phyloP scores from a whole-genome alignment of 345 rosid species.

The Lepidium aucheri region DNA sequence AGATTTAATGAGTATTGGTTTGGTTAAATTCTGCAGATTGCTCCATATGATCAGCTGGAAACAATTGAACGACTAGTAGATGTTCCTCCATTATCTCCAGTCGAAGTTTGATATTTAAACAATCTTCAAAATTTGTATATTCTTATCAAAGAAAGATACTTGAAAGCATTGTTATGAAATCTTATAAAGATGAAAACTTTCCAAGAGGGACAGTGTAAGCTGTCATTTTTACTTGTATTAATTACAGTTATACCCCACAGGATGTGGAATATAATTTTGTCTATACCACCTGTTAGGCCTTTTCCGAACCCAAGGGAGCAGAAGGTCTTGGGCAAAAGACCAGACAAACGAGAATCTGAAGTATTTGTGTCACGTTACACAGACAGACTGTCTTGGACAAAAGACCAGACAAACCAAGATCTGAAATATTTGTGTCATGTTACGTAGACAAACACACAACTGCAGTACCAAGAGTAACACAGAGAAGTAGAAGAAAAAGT shows the following conservation, averaged over 20 bases:
- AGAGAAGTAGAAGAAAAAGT: too few species aligned
- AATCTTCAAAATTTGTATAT: conserved; percentile 11
- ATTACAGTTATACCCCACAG: neutral
- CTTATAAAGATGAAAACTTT: neutral
- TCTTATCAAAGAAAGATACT: neutral
- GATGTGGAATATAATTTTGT: neutral
- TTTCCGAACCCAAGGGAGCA: too few species aligned
- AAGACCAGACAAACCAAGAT: too few species aligned
- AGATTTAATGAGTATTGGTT: neutral
- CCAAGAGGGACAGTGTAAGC: neutral
- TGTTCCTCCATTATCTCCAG: conserved; percentile 40
- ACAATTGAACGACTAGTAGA: conserved; percentile 66
- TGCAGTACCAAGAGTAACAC: too few species aligned
- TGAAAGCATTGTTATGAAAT: neutral
- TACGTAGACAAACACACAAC: too few species aligned
- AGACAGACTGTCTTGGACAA: too few species aligned
- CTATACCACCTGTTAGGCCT: too few species aligned
- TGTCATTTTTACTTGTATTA: neutral
- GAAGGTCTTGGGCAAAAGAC: too few species aligned
- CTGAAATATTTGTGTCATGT: too few species aligned
- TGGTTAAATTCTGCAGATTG: conserved; percentile 48
- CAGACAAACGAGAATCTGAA: too few species aligned
- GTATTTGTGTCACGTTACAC: too few species aligned
- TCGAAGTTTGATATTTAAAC: conserved; percentile 18
- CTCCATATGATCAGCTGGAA: conserved; percentile 93